Conservation (phyloP, 768 basidiomycete genomes). For the Agrocybe pediades region DNA sequence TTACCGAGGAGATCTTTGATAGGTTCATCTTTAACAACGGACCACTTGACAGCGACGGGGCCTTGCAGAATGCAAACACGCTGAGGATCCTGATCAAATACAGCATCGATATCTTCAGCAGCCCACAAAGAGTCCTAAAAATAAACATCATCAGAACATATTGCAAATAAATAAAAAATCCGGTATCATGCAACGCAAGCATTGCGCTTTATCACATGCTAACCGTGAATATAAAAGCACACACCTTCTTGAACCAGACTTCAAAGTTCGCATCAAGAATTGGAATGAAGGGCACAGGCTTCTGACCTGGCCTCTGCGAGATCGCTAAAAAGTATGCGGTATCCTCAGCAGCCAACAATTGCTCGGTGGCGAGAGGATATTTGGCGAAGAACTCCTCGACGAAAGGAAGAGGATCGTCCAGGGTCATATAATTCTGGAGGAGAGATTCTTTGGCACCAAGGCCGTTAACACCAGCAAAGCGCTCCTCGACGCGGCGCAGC, state of each 20-base stretch:
- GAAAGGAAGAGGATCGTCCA: constrained; percentile 82
- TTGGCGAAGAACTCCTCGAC: constrained; percentile 81
- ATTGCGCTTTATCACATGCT: neutral
- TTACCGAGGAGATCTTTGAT: constrained; percentile 90
- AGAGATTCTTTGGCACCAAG: constrained; percentile 77
- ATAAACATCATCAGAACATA: constrained; percentile 13
- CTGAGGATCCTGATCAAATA: constrained; percentile 98
- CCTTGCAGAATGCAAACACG: constrained; percentile 98
- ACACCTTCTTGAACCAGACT: constrained; percentile 99
- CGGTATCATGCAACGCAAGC: neutral
- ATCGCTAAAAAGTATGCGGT: constrained; percentile 96
- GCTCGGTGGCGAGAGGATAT: constrained; percentile 80
- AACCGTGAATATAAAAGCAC: constrained; percentile 21
- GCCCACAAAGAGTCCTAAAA: constrained; percentile 95
- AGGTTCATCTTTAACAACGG: constrained; percentile 88
- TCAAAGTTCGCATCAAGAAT: constrained; percentile 91
- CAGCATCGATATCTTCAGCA: constrained; percentile 97
- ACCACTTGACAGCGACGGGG: constrained; percentile 90
- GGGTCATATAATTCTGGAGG: constrained; percentile 77
- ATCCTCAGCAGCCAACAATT: constrained; percentile 92
- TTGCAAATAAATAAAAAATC: constrained; percentile 4
- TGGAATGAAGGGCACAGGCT: constrained; percentile 97
- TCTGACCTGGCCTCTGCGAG: constrained; percentile 94
- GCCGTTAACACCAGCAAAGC: constrained; percentile 89
- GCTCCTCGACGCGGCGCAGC: constrained; percentile 93